Evolutionary conservation across 2,329 filamentous ascomycete genomes (phyloP).

Genomic region (Ophiostoma ulmi): DNA sequence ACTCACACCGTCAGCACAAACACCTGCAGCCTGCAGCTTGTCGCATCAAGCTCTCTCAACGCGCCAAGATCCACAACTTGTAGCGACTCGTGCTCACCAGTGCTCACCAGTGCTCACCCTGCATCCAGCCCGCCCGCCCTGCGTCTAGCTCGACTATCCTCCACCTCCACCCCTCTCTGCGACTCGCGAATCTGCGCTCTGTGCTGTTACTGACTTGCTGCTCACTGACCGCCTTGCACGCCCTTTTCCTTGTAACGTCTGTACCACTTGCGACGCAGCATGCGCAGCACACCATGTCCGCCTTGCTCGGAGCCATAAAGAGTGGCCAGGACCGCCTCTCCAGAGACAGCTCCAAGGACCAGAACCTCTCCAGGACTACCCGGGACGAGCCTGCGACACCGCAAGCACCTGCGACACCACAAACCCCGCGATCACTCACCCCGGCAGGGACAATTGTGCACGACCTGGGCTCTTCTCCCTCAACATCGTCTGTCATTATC

Average conservation of each 20-base stretch:
- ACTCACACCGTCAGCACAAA: not conserved
- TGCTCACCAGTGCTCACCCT: not conserved
- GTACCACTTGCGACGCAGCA: not conserved
- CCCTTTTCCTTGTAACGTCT: not conserved
- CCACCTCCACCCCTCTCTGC: not conserved
- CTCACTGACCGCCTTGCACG: not conserved
- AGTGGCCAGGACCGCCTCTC: constrained; percentile 23
- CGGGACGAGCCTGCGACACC: not conserved
- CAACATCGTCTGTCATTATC: not conserved
- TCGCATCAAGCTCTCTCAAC: not conserved
- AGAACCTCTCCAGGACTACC: constrained; percentile 9
- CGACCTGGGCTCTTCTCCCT: constrained; percentile 1
- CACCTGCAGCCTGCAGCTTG: not conserved
- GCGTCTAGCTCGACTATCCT: not conserved
- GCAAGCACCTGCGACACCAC: not conserved
- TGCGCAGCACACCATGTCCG: constrained; percentile 24
- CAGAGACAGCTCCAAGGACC: constrained; percentile 7
- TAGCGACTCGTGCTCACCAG: not conserved
- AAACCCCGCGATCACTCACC: not conserved
- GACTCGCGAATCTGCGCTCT: constrained; percentile 4
- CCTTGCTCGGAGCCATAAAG: constrained; percentile 26
- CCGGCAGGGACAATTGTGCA: not conserved
- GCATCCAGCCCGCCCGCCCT: not conserved
- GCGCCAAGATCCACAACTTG: not conserved
- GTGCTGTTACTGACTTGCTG: not conserved